Conservation (phyloP, 2,329 filamentous ascomycete genomes). For the Fusarium proliferatum region DNA sequence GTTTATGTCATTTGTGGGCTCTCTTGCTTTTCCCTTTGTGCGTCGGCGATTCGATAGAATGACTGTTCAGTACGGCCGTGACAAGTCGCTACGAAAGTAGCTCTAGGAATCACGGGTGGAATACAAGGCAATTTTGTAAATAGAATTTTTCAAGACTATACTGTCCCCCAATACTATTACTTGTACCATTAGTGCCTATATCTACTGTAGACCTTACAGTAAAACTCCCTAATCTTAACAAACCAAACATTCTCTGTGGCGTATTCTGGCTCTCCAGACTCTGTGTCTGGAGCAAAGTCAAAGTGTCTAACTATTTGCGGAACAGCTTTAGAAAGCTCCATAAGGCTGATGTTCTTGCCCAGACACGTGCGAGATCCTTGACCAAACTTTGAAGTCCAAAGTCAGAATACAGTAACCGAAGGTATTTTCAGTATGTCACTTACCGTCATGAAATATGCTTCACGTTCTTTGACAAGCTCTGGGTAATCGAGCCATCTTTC, state of each 20-base stretch:
- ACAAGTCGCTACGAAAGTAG: neutral
- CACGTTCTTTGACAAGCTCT: neutral
- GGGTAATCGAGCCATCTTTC: neutral
- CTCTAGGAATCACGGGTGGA: rapidly evolving
- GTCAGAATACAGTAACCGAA: rapidly evolving
- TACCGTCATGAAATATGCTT: neutral
- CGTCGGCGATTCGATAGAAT: neutral
- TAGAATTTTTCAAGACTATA: neutral
- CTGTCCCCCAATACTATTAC: no score
- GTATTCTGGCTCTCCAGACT: neutral
- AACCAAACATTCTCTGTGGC: neutral
- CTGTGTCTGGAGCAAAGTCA: neutral
- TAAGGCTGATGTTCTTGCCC: neutral
- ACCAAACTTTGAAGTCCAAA: neutral
- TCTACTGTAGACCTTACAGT: neutral
- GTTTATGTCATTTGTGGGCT: neutral
- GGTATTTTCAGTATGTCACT: rapidly evolving
- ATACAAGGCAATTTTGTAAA: neutral
- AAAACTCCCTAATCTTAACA: neutral
- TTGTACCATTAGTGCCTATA: no score
- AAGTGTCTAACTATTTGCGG: neutral
- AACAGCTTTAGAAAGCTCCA: neutral
- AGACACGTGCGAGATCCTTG: neutral
- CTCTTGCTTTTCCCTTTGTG: neutral
- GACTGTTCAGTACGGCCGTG: neutral